A percentile compares a stretch with the other conserved stretches of the same genome.
phyloP scores from a whole-genome alignment of 2,329 filamentous ascomycete genomes.

The Elsinoe perseae region DNA sequence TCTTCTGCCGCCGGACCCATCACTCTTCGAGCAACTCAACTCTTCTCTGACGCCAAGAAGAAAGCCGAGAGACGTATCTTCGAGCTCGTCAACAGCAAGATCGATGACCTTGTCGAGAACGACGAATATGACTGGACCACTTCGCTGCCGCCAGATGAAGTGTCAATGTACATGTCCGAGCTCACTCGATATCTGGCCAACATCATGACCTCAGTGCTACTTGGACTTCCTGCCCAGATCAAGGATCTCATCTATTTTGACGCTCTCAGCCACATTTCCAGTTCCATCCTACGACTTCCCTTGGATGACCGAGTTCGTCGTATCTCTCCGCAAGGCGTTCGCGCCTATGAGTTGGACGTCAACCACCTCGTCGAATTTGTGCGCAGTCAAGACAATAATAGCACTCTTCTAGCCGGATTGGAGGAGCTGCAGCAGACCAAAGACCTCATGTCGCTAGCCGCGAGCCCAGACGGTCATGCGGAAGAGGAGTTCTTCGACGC shows the following conservation, averaged over 20 bases:
- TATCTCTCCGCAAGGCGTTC: slow-evolving; percentile 81
- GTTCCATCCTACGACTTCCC: slow-evolving; percentile 51
- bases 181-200: slow-evolving; percentile 87
- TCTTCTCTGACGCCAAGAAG: slow-evolving; percentile 86
- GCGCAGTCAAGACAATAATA: slow-evolving; percentile 66
- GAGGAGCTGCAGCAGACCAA: slow-evolving; percentile 93
- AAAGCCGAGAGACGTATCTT: slow-evolving; percentile 96
- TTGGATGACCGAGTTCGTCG: slow-evolving; percentile 70
- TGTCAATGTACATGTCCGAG: slow-evolving; percentile 92
- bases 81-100: slow-evolving; percentile 96
- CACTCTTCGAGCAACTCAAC: slow-evolving; percentile 70
- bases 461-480: slow-evolving; percentile 53
- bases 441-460: slow-evolving; percentile 51
- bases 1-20: slow-evolving; percentile 73
- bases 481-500: slow-evolving; percentile 91
- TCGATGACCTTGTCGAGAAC: slow-evolving; percentile 92
- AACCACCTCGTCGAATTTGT: slow-evolving; percentile 80
- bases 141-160: slow-evolving; percentile 57
- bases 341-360: slow-evolving; percentile 74
- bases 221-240: slow-evolving; percentile 89
- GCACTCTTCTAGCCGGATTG: slow-evolving; percentile 79
- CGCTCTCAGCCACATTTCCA: slow-evolving; percentile 81
- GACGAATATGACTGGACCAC: slow-evolving; percentile 91
- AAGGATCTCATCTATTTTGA: slow-evolving; percentile 98
- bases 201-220: slow-evolving; percentile 90